Base-by-base conservation (phyloP, 2,329 filamentous ascomycete species). In the Remersonia thermophila region DNA sequence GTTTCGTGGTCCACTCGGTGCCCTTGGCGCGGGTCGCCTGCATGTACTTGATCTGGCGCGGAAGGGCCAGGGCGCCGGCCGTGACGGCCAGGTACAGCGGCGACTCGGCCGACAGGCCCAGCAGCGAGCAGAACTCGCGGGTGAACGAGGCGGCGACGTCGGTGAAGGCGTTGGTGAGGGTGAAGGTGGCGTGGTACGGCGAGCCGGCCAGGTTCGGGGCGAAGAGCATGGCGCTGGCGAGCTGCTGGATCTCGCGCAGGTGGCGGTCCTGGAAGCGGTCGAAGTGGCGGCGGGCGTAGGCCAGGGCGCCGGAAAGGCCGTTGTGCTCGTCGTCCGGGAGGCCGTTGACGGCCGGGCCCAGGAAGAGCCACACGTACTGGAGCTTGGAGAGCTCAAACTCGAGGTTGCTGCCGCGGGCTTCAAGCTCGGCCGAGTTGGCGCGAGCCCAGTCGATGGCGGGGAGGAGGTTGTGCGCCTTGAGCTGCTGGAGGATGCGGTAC, bases 321-420 rank as follows among this genome's bases (percentile, higher is more conserved):
- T 74, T 72, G 17, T 55, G 49, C 3, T 58, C 59, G 33, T 69
- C 63, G 32, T 72, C 66, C 7, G 73, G 66, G 1, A 75, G 60
- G 8, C 73, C 70, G 44, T 73, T 72, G 9, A 68, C 55, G 1
- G 52, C 40, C 0, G 65, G 59, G 0, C 80, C 78, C 44, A 80
- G 75, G 58, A 93, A 94, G 1, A 95, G 69, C 72, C 83, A 89
- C 25, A 96, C 72, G 50, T 83, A 98, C 48, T 94, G 85, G 13
- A 96, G 67, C 46, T 85, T 82, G 60, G 80, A 84, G 2, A 98
- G 75, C 52, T 98, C 89, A 45, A 96, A 98, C 55, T 96, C 89
- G 2, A 98, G 72, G 49, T 93, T 94, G 51, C 85, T 94, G 3
- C 87, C 89, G 32, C 85, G 73, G 3, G 73, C 70, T 51, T 94